Evolutionary conservation across 78 protist species (phyloP).

Genomic region (Tieghemostelium lacteum): DNA sequence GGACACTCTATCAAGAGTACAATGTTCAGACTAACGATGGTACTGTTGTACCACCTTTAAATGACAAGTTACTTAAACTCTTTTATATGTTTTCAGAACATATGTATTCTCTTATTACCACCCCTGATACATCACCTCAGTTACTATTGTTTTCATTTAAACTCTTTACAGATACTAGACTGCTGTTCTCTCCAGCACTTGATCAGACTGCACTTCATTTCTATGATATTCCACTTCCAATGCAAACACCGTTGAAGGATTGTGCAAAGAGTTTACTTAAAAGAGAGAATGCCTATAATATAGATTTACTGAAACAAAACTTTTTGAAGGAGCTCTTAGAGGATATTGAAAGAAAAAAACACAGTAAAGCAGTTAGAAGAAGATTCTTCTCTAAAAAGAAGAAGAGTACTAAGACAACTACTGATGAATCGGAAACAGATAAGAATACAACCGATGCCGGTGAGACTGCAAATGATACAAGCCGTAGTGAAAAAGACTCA

Average conservation of each 20-base stretch:
- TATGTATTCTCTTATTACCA: neutral
- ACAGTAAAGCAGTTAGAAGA: neutral
- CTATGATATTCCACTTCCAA: conserved; percentile 2
- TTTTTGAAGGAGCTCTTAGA: neutral
- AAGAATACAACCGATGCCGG: neutral
- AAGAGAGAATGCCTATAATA: neutral
- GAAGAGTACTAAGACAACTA: neutral
- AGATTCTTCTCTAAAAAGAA: neutral
- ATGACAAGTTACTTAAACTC: neutral
- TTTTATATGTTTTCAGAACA: neutral
- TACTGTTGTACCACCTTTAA: neutral
- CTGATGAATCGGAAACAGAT: neutral
- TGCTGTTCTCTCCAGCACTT: neutral
- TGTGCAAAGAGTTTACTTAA: neutral
- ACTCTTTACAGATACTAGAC: neutral
- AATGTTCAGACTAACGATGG: neutral
- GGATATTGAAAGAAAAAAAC: neutral
- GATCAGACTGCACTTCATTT: neutral
- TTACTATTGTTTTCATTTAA: neutral
- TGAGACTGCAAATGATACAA: neutral
- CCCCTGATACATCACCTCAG: neutral
- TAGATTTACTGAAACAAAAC: neutral
- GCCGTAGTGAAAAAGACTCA: conserved; percentile 1
- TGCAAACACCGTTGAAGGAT: neutral
- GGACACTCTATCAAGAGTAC: neutral